These are phyloP conservation scores for Aspergillus sp. DNA, from an alignment of 2,329 filamentous ascomycete species.

Conservation along the genomic window DNA sequence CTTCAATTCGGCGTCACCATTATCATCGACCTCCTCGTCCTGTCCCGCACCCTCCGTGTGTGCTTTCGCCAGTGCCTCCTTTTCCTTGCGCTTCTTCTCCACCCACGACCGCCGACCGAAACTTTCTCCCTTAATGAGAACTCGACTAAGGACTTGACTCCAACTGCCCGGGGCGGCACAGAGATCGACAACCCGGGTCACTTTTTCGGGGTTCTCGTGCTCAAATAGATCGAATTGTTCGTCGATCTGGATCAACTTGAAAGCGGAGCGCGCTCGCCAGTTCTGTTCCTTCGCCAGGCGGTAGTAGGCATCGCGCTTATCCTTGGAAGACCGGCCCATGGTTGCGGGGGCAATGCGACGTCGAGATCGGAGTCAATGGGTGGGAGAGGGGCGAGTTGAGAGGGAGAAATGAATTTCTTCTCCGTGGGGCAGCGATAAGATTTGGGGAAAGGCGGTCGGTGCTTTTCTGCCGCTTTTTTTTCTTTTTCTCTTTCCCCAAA, in stretches of 20 bases:
- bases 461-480: constrained; percentile 39
- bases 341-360: constrained; percentile 1
- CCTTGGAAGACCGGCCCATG: constrained; percentile 98
- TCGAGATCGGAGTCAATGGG: constrained; percentile 2
- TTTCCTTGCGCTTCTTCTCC: constrained; percentile 70
- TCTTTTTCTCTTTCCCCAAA: constrained; percentile 22
- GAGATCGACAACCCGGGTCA: constrained; percentile 90
- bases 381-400: background rate
- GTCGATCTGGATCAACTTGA: constrained; percentile 95
- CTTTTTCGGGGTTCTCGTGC: constrained; percentile 59
- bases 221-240: constrained; percentile 93
- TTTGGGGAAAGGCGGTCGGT: constrained; percentile 25
- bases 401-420: constrained; percentile 15
- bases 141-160: constrained; percentile 93
- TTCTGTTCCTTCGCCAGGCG: constrained; percentile 97
- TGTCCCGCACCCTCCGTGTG: constrained; percentile 19
- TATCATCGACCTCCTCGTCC: constrained; percentile 29
- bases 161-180: constrained; percentile 95
- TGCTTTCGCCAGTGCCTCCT: constrained; percentile 25
- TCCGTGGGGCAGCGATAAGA: constrained; percentile 39
- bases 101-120: constrained; percentile 86
- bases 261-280: constrained; percentile 93
- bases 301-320: constrained; percentile 98
- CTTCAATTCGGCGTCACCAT: constrained; percentile 35
- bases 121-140: constrained; percentile 89